A percentile compares a stretch with the other conserved stretches of the same genome.
phyloP scores from a whole-genome alignment of 352 stramenopile genomes.

The Phytopythium ostracodes region DNA sequence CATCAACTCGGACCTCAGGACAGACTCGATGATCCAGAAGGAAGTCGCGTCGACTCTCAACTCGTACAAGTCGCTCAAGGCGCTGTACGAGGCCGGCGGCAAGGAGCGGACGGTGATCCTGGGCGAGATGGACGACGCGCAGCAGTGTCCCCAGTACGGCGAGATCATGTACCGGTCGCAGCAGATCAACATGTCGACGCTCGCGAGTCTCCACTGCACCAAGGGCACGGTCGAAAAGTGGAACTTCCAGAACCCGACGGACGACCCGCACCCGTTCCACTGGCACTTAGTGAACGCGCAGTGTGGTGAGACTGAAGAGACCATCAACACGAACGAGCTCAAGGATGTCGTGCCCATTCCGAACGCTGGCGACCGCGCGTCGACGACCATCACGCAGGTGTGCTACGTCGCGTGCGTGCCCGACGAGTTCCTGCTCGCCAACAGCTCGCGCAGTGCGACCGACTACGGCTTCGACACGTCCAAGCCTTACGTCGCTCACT shows the following conservation, averaged over 20 bases:
- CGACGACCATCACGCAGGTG: slow-evolving; percentile 48
- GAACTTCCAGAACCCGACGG: slow-evolving; percentile 76
- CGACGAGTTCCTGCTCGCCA: slow-evolving; percentile 57
- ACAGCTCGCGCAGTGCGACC: slow-evolving; percentile 34
- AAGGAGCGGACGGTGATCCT: slow-evolving; percentile 55
- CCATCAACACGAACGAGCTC: slow-evolving; percentile 55
- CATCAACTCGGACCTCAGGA: slow-evolving; percentile 31
- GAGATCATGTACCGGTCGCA: slow-evolving; percentile 52
- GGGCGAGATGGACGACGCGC: slow-evolving; percentile 46
- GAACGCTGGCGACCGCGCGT: slow-evolving; percentile 35
- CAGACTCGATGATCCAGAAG: slow-evolving; percentile 21
- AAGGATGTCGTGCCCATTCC: slow-evolving; percentile 79
- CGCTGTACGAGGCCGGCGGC: slow-evolving; percentile 41
- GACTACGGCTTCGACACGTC: slow-evolving; percentile 73
- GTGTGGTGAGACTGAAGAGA: slow-evolving; percentile 59
- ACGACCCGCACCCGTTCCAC: slow-evolving; percentile 73
- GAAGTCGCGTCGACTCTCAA: slow-evolving; percentile 31
- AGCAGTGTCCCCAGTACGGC: slow-evolving; percentile 29
- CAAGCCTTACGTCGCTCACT: slow-evolving; percentile 73
- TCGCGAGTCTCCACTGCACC: slow-evolving; percentile 48
- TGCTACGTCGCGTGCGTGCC: slow-evolving; percentile 77
- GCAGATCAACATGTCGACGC: slow-evolving; percentile 47
- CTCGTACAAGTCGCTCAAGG: slow-evolving; percentile 51
- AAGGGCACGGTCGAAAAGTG: slow-evolving; percentile 75
- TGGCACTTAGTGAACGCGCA: slow-evolving; percentile 76